Evolutionary conservation across 202 grass and related monocot genomes (phyloP), one percentile per base, ranked within the genome.

Genomic region (Carex sylvatica): DNA sequence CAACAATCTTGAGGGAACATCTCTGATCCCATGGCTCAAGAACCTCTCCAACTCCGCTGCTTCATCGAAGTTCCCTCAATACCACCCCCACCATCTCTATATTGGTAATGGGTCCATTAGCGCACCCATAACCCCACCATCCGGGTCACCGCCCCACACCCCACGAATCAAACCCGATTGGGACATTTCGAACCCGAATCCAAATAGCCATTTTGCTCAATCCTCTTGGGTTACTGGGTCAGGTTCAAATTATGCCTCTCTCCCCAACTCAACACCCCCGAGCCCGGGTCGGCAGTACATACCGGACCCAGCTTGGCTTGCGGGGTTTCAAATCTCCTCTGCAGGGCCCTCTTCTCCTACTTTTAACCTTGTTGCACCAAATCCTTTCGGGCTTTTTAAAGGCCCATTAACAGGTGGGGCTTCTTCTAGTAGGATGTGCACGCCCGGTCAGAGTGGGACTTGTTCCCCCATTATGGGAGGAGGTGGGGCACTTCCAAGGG

Each of bases 91-190:
- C 14, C 86, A 83, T 77, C 38, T 85, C 38, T 61, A 81, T 88
- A 77, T 84, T 19, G 80, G 61, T 61, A 81, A 85, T 16, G 74
- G 87, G 18, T 89, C 74, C 13, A 47, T 88, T 35, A 91, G 90
- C 47, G 90, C 90, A 36, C 90, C 95, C 24, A 85, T 91, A 46
- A 88, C 87, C 11, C 90, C 95, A 35, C 90, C 88, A 14, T 49
- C 81, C 0, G 84, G 80, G 33, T 89, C 89, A 24, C 94, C 91
- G 0, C 86, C 83, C 35, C 72, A 66, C 52, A 79, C 86, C 9
- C 69, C 90, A 24, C 22, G 20, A 20, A 24, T 81, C 78, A 88
- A 82, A 31, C 55, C 67, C 31, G 80, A 85, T 83, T 92, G 88
- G 77, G 88, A 87, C 9, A 71, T 89, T 15, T 49, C 20, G 1